Base-by-base conservation (phyloP, 2,329 filamentous ascomycete species). In the Penicillium sp. region DNA sequence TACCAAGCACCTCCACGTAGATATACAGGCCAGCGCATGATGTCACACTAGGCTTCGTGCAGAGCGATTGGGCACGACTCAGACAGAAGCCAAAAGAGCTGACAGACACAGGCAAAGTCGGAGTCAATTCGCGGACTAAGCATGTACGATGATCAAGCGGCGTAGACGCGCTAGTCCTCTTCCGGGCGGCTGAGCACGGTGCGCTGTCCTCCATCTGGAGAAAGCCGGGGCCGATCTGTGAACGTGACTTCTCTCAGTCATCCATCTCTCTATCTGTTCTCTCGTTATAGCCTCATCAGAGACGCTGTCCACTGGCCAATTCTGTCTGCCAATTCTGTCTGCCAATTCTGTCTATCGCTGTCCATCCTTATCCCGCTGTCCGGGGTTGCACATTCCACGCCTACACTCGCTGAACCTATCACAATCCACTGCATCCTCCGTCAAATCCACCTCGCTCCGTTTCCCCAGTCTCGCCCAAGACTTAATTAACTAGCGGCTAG, bases 221-320 rank as follows among this genome's bases (percentile, higher is more conserved):
- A 38, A 54, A 38, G 30, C 7, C 14, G 43, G 30, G 43, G 52
- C 30, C 23, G 43, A 47, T 55, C 52, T 20, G 45, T 2, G 52
- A 55, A 54, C 55, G 55, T 53, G 42, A 52, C 33, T 47, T 53
- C n/a, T n/a, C n/a, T n/a, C n/a, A n/a, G n/a, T n/a, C n/a, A n/a
- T n/a, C n/a, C n/a, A n/a, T n/a, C n/a, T n/a, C n/a, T n/a, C n/a
- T n/a, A n/a, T 54, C 23, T 52, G 52, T 51, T 23, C n/a, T 26
- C n/a, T 16, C 24, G 30, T 49, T 50, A 42, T 21, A 42, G 35
- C 23, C 14, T 38, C 60, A 30, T 55, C 61, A 61, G 59, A 63
- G 55, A 61, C 3, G 3, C 35, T 38, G 33, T 16, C 11, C 8
- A 38, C 33, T 14, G 16, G 3, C 35, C 11, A 40, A 11, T 18